These are phyloP conservation scores for Colletotrichum agaves DNA, from an alignment of 2,329 filamentous ascomycete species.

Conservation along the genomic window DNA sequence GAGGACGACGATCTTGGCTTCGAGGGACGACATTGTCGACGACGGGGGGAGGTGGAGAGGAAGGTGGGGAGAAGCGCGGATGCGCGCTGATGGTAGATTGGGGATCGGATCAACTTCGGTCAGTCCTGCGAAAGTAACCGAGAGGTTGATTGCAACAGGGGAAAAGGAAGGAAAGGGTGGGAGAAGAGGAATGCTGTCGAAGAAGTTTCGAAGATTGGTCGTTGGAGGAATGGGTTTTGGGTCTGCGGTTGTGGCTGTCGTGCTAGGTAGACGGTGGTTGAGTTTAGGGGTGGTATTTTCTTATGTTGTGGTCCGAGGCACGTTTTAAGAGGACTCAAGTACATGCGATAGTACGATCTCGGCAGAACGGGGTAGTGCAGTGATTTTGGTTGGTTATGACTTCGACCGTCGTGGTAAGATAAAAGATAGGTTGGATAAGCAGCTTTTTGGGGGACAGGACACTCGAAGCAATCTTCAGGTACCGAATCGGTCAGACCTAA, in stretches of 20 bases:
- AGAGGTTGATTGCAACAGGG: background rate
- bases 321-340: background rate
- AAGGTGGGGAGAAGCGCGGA: background rate
- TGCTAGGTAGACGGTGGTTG: constrained; percentile 13
- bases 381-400: constrained; percentile 5
- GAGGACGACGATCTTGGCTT: constrained; percentile 85
- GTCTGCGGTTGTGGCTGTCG: constrained; percentile 26
- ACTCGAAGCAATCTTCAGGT: background rate
- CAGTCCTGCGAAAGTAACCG: constrained; percentile 17
- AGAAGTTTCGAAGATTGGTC: constrained; percentile 2
- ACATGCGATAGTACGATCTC: background rate
- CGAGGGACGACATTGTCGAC: constrained; percentile 67
- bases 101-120: constrained; percentile 8
- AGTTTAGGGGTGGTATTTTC: constrained; percentile 3
- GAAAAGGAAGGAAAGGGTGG: background rate
- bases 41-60: background rate
- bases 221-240: constrained; percentile 15
- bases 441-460: background rate
- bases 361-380: background rate
- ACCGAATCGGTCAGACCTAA: constrained; percentile 14
- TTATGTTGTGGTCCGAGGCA: constrained; percentile 26
- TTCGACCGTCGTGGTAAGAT: constrained; percentile 12
- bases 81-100: constrained; percentile 11
- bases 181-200: constrained; percentile 14
- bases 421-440: background rate